Evolutionary conservation across 345 rosid genomes (phyloP).

Genomic region (Citrus sp.): DNA sequence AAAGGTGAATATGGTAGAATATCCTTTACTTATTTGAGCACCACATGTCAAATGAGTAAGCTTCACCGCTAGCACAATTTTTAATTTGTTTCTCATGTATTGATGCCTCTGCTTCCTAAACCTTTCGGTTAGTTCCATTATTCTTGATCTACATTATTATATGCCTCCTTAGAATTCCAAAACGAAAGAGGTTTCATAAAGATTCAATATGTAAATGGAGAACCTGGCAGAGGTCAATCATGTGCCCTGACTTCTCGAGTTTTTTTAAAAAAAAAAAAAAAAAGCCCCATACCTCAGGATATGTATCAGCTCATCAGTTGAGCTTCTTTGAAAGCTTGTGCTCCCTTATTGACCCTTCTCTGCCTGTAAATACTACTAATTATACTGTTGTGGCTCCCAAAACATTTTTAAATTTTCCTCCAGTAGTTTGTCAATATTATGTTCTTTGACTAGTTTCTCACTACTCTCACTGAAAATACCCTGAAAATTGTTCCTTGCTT

Average conservation of each 20-base stretch:
- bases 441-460: neutral
- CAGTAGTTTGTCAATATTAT: neutral
- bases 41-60: neutral
- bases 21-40: neutral
- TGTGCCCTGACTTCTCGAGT: neutral
- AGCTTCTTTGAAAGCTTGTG: neutral
- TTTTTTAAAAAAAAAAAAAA: neutral
- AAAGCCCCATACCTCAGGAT: neutral
- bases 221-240: neutral
- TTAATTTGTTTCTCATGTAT: neutral
- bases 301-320: neutral
- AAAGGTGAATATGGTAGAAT: constrained; percentile 11
- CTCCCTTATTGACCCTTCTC: neutral
- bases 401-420: neutral
- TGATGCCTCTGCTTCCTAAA: neutral
- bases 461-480: neutral
- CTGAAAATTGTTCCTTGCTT: neutral
- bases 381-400: neutral
- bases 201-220: neutral
- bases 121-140: neutral
- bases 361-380: neutral
- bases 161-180: neutral
- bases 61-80: neutral
- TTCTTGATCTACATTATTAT: neutral
- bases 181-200: neutral